These are phyloP conservation scores for Auriscalpium orientale DNA, from an alignment of 768 basidiomycete genomes.

Conservation along the genomic window DNA sequence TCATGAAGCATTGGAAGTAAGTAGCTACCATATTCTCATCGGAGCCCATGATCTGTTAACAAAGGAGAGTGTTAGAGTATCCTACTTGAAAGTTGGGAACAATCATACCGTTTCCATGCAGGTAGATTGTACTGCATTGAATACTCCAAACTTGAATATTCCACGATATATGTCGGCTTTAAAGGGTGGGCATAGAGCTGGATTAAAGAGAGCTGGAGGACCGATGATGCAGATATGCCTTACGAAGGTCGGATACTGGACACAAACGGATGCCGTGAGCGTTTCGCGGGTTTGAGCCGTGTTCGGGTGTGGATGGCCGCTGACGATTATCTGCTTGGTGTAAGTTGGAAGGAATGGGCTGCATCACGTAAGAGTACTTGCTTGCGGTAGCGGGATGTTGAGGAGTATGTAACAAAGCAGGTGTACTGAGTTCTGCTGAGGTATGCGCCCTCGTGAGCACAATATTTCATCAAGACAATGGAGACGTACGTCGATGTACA, in stretches of 20 bases:
- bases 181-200: too few species aligned
- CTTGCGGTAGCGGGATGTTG: too few species aligned
- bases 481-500: too few species aligned
- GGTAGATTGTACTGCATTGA: constrained; percentile 85
- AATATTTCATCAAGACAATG: too few species aligned
- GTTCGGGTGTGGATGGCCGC: background rate
- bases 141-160: constrained; percentile 82
- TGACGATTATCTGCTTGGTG: too few species aligned
- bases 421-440: too few species aligned
- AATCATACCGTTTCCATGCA: constrained; percentile 67
- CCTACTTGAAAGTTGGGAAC: background rate
- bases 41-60: constrained; percentile 44
- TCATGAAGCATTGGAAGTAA: background rate
- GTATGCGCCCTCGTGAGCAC: too few species aligned
- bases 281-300: constrained; percentile 9
- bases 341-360: too few species aligned
- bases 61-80: background rate
- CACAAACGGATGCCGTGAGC: constrained; percentile 45
- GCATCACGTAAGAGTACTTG: too few species aligned
- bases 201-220: background rate
- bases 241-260: constrained; percentile 68
- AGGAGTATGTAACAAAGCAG: too few species aligned
- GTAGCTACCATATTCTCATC: constrained; percentile 57
- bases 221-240: constrained; percentile 12
- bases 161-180: constrained; percentile 75